Evolutionary conservation across 129 eudicot species (phyloP), one percentile per base, ranked within the genome.

Genomic region (Lactuca sativa): DNA sequence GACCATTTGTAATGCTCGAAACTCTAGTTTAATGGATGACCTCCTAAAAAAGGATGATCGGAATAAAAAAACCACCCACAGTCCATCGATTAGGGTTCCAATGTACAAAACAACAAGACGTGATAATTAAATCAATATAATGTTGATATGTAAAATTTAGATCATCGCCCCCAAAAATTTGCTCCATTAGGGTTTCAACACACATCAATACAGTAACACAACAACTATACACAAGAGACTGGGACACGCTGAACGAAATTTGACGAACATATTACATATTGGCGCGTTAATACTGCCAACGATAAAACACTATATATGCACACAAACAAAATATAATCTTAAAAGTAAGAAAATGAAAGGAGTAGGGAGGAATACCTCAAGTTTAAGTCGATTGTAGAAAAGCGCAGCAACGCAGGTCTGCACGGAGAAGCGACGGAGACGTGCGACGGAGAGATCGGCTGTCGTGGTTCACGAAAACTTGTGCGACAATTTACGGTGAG

Each of bases 71-170:
- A 7, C 47, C 7, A 3, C 62, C 73, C 21, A 53, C 33, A 18
- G 18, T 37, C 38, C 74, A 38, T 58, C 74, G 9, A 5, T 53
- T 67, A 34, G 72, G 44, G 72, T 67, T 66, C 51, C 72, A 15
- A 9, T 52, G 15, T 36, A 56, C n/a, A 64, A 18, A 30, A 51
- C 61, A 53, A 67, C 48, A 17, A n/a, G 57, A 55, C 54, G 16
- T 36, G 5, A 68, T 10, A 1, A 18, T 14, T 16, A 36, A 52
- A 17, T 10, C 14, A 53, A 54, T 2, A 55, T 13, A 69, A 0
- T 21, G 17, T 64, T 18, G 11, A 64, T 17, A 10, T 5, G 73
- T 68, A 18, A 12, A 61, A 61, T 36, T 30, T 8, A 62, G 11
- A 38, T 62, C 33, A n/a, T 10, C 9, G 30, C 37, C 66, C 51